Percentiles rank a stretch among this genome's conserved stretches.
Conservation (phyloP, 768 basidiomycete genomes). For the Leccinellum rugosiceps region DNA sequence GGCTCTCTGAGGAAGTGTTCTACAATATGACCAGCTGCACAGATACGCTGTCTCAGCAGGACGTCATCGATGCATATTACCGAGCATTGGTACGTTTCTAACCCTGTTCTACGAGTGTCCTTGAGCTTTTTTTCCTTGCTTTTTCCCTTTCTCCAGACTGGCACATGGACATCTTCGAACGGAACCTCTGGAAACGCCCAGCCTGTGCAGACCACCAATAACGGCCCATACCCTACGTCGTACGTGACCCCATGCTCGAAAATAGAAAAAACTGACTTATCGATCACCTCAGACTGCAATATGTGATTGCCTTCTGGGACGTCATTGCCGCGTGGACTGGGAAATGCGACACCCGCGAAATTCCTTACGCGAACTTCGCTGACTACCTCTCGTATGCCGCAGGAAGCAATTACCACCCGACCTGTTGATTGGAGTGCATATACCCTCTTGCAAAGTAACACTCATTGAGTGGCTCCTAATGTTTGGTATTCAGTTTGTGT, state of each 20-base stretch:
- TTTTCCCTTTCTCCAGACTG: conserved; percentile 4
- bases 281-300: conserved; percentile 8
- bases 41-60: conserved; percentile 19
- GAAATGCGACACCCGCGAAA: conserved; percentile 17
- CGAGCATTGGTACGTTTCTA: conserved; percentile 12
- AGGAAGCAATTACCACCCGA: conserved; percentile 12
- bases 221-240: conserved; percentile 24
- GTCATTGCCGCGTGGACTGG: conserved; percentile 25
- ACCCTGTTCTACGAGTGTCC: neutral
- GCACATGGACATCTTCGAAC: conserved; percentile 6
- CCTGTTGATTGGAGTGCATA: conserved; percentile 6
- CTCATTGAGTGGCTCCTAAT: neutral
- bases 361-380: conserved; percentile 22
- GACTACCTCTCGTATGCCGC: conserved; percentile 24
- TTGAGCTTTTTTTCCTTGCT: neutral
- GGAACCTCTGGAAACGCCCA: conserved; percentile 6
- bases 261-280: neutral
- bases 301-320: conserved; percentile 22
- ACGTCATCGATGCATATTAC: conserved; percentile 22
- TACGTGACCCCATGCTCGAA: neutral
- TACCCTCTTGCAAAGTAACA: neutral
- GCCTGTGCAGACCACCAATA: conserved; percentile 3
- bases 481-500: neutral
- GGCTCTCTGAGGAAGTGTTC: conserved; percentile 18
- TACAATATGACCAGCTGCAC: conserved; percentile 20